Evolutionary conservation across 345 rosid species (phyloP).

Genomic region (Barbarea vulgaris): DNA sequence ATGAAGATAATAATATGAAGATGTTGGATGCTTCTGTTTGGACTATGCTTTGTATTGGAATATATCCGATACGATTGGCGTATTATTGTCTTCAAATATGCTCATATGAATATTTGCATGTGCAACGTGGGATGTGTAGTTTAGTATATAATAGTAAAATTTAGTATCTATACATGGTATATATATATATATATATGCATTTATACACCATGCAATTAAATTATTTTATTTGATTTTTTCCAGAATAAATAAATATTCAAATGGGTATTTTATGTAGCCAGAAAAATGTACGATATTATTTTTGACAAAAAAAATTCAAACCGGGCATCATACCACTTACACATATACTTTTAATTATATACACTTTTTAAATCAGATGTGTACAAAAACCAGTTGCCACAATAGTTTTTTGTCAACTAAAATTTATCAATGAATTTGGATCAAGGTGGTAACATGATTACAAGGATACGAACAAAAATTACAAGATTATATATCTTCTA

Average conservation of each 20-base stretch:
- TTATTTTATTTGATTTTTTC: background rate
- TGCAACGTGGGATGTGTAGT: slow-evolving; percentile 33
- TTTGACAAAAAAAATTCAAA: background rate
- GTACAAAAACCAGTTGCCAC: background rate
- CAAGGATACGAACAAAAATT: background rate
- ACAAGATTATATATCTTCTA: background rate
- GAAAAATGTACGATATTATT: background rate
- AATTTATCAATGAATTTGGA: background rate
- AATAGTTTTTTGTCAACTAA: background rate
- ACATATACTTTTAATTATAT: background rate
- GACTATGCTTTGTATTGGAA: slow-evolving; percentile 27
- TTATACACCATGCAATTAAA: background rate
- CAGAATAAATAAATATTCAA: background rate
- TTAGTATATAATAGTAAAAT: background rate
- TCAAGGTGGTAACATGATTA: background rate
- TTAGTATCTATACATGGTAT: background rate
- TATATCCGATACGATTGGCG: slow-evolving; percentile 30
- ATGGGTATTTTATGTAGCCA: slow-evolving; percentile 1
- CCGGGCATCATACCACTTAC: background rate
- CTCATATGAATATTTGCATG: slow-evolving; percentile 21
- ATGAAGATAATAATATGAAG: slow-evolving; percentile 15
- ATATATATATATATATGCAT: too few species aligned
- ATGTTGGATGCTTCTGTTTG: slow-evolving; percentile 38
- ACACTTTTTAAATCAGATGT: background rate
- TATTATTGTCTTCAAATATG: slow-evolving; percentile 23